phyloP scores from a whole-genome alignment of 352 stramenopile species.

The Phytophthora syringae region DNA sequence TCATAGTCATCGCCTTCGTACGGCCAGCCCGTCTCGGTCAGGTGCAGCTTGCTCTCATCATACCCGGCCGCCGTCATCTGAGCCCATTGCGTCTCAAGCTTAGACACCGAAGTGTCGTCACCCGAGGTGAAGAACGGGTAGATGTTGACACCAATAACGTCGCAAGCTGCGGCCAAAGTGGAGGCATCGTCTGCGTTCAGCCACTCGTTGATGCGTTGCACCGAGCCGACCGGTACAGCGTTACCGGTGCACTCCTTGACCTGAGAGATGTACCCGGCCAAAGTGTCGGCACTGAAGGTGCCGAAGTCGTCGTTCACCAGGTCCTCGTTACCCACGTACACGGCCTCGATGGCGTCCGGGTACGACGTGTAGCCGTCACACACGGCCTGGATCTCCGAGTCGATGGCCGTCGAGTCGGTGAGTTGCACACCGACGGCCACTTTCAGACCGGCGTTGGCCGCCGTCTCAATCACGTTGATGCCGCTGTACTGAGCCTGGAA shows the following conservation, averaged over 20 bases:
- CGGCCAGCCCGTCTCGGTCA: constrained; percentile 71
- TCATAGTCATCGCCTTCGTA: constrained; percentile 28
- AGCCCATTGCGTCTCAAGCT: constrained; percentile 60
- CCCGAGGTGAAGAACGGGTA: constrained; percentile 57
- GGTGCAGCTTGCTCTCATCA: constrained; percentile 38
- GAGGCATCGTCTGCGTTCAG: constrained; percentile 27
- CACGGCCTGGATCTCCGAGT: constrained; percentile 66
- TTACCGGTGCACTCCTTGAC: constrained; percentile 58
- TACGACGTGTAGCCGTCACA: constrained; percentile 52
- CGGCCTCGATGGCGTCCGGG: constrained; percentile 45
- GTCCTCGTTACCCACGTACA: constrained; percentile 84
- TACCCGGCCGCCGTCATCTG: constrained; percentile 52
- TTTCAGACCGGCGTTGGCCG: constrained; percentile 49
- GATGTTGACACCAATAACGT: constrained; percentile 42
- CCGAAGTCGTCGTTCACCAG: constrained; percentile 61
- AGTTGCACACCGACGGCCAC: constrained; percentile 71
- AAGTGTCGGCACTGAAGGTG: constrained; percentile 38
- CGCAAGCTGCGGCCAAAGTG: constrained; percentile 25
- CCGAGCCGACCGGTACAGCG: constrained; percentile 58
- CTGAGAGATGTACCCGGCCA: constrained; percentile 58
- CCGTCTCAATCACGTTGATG: constrained; percentile 58
- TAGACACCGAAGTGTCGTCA: constrained; percentile 38
- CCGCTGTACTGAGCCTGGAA: constrained; percentile 65
- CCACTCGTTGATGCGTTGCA: constrained; percentile 81
- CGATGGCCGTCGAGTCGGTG: constrained; percentile 41